Evolutionary conservation across 805 yeast genomes (phyloP), one percentile per base, ranked within the genome.

Genomic region (Yamadazyma olivae): DNA sequence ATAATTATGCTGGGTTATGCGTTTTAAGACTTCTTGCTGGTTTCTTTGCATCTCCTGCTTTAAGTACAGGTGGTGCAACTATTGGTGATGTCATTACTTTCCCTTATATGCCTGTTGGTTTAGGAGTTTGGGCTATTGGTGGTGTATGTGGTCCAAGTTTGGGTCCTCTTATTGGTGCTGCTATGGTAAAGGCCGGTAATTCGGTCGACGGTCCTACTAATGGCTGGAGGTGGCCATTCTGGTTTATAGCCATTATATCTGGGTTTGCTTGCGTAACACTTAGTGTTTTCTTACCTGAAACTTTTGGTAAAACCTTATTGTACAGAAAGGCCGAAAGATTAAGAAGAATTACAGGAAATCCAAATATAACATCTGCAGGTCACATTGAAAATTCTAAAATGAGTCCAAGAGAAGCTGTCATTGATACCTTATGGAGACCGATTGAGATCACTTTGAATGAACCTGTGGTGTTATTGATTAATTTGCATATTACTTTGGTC

Each of bases 21-120:
- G 68, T 76, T 0, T 57, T 78, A 32, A 64, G 84, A 34, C 70
- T 79, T 40, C 43, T 79, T 12, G 61, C 70, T 14, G 84, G 85
- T 3, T 45, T 79, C 17, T 67, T 75, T 39, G 73, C 80, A 8
- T 67, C 79, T 3, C 82, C 84, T 2, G 65, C 76, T 15, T 48
- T 78, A 35, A 71, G 79, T 1, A 75, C 79, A 14, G 83, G 81
- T 31, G 81, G 77, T 41, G 84, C 80, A 8, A 61, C 76, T 4
- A 52, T 77, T 27, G 70, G 74, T 20, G 84, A 79, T 50, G 55
- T 78, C 31, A 51, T 71, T 19, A 31, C 52, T 4, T 53, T 63
- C 13, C 67, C 75, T 5, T 57, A 57, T 37, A 53, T 67, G 25
- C 76, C 81, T 2, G 42, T 69, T 15, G 71, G 72, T 3, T 55